Percentiles rank a stretch among this genome's conserved stretches.
These are phyloP conservation scores for Fusarium denticulatum DNA, from an alignment of 2,329 filamentous ascomycete species.

Conservation along the genomic window DNA sequence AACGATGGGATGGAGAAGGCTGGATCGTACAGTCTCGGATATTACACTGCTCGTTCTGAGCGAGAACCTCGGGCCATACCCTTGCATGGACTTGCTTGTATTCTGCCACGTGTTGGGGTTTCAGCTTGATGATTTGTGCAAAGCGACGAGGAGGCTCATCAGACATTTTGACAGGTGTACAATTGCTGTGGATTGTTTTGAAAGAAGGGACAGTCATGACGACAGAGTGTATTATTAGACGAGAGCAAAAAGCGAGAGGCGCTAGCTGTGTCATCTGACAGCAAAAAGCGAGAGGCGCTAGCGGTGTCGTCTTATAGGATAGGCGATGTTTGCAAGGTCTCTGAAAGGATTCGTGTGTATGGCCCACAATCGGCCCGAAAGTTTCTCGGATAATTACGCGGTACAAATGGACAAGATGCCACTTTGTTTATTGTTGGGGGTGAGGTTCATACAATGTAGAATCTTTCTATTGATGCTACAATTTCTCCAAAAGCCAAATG, in stretches of 20 bases:
- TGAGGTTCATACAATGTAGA: accelerated
- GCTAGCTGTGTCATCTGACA: not conserved
- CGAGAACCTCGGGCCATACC: not conserved
- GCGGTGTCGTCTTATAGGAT: accelerated
- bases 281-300: accelerated
- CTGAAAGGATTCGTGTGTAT: not conserved
- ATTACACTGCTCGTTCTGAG: not conserved
- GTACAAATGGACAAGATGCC: not conserved
- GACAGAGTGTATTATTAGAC: accelerated
- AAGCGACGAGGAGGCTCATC: not conserved
- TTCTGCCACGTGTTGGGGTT: not conserved
- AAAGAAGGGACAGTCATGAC: not conserved
- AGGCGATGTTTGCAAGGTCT: accelerated
- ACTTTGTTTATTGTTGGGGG: not conserved
- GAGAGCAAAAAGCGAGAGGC: too few relatives aligned
- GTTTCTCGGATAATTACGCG: not conserved
- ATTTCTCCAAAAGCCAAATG: not conserved
- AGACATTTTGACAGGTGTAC: not conserved
- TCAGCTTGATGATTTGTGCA: not conserved
- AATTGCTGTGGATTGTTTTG: not conserved
- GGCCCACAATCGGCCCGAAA: not conserved
- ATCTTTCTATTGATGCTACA: not conserved
- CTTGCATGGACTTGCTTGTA: not conserved
- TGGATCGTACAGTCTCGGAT: not conserved
- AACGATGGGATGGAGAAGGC: accelerated